Percentiles rank a stretch among this genome's conserved stretches.
These are phyloP conservation scores for Acacia confusa DNA, from an alignment of 306 rosid species.

Conservation along the genomic window DNA sequence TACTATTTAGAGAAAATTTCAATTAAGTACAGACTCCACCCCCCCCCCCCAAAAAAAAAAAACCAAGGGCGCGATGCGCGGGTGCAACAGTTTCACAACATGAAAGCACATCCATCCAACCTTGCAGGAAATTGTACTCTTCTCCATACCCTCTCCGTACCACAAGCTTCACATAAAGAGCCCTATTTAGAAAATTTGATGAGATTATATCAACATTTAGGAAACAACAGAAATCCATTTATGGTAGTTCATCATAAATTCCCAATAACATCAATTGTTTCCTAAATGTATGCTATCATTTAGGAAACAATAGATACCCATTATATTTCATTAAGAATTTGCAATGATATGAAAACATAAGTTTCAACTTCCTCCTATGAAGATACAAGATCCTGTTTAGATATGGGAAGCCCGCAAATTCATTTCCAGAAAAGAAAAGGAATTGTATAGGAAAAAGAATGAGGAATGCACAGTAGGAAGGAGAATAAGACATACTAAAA, in stretches of 20 bases:
- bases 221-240: constrained; percentile 2
- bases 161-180: constrained; percentile 68
- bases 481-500: neutral
- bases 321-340: no score
- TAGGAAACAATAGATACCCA: neutral
- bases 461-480: neutral
- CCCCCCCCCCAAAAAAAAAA: no score
- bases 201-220: constrained; percentile 13
- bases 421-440: neutral
- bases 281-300: neutral
- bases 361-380: no score
- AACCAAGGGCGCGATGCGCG: no score
- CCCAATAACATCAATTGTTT: constrained; percentile 17
- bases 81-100: no score
- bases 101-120: no score
- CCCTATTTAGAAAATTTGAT: constrained; percentile 31
- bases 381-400: no score
- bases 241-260: neutral
- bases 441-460: neutral
- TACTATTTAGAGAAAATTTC: no score
- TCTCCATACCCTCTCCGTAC: constrained; percentile 84
- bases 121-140: no score
- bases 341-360: no score
- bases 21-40: no score
- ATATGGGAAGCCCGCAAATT: no score